A percentile compares a stretch with the other conserved stretches of the same genome.
Conservation (phyloP, 169 alveolate genomes). For the Cryptosporidium tyzzeri region DNA sequence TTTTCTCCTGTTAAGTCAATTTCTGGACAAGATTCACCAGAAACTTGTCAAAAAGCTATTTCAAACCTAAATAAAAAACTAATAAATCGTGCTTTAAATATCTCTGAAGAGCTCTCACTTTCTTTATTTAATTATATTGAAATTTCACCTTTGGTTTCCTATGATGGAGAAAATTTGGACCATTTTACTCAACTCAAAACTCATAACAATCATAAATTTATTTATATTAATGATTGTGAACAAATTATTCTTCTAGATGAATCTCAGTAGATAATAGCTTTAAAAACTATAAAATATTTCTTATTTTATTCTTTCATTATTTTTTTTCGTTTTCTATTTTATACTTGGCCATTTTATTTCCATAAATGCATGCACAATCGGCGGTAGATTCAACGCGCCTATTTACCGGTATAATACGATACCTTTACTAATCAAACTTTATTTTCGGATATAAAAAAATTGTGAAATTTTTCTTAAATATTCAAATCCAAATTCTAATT, state of each 20-base stretch:
- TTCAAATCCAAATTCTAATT: too few relatives aligned
- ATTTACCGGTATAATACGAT: too few relatives aligned
- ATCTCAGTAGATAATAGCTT: too few relatives aligned
- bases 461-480: too few relatives aligned
- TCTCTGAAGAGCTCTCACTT: not conserved
- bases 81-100: not conserved
- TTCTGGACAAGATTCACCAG: conserved; percentile 84
- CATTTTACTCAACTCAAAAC: not conserved
- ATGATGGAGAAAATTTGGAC: conserved; percentile 74
- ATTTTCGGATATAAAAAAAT: too few relatives aligned
- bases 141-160: conserved; percentile 77
- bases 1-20: conserved; percentile 88
- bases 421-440: too few relatives aligned
- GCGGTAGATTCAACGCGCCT: not conserved
- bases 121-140: conserved; percentile 26
- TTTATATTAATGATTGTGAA: conserved; percentile 8
- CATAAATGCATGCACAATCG: conserved; percentile 3
- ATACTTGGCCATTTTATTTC: not conserved
- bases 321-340: too few relatives aligned
- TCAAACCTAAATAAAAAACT: conserved; percentile 22
- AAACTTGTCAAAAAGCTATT: conserved; percentile 32
- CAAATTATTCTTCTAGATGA: not conserved
- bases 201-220: not conserved
- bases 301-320: too few relatives aligned
- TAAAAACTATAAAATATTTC: too few relatives aligned